phyloP scores from a whole-genome alignment of 2,329 filamentous ascomycete species.

The Diaporthe vexans region DNA sequence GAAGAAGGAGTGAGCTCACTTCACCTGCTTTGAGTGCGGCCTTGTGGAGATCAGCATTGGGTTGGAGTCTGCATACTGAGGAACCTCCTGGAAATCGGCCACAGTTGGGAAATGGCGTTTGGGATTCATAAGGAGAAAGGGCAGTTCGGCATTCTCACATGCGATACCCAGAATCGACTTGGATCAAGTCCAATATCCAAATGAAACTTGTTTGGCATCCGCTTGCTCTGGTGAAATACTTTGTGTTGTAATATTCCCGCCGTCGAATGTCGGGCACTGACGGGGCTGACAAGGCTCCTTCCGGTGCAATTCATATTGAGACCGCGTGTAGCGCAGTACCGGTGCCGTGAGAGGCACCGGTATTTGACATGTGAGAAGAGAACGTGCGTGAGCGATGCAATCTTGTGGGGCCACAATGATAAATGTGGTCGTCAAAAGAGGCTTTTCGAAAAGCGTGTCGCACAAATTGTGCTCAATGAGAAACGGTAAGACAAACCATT shows the following conservation, averaged over 20 bases:
- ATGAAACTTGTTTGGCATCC: not conserved
- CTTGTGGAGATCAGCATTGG: not conserved
- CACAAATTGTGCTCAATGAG: not conserved
- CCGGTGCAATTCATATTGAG: not conserved
- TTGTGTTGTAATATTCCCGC: not conserved
- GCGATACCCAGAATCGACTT: slow-evolving; percentile 35
- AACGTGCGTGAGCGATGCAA: not conserved
- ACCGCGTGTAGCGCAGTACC: not conserved
- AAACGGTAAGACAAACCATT: not conserved
- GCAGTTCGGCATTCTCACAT: slow-evolving; percentile 32
- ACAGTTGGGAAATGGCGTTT: slow-evolving; percentile 20
- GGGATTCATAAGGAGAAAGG: not conserved
- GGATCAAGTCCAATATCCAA: slow-evolving; percentile 8
- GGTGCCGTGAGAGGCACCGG: not conserved
- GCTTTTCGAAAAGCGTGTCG: not conserved
- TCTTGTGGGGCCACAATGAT: not conserved
- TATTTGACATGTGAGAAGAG: not conserved
- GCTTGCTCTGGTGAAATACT: not conserved
- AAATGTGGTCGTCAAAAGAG: not conserved
- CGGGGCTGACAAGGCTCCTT: not conserved
- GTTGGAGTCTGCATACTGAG: slow-evolving; percentile 11
- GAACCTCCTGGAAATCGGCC: slow-evolving; percentile 6
- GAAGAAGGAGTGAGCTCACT: slow-evolving; percentile 22
- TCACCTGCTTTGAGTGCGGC: not conserved
- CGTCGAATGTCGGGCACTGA: slow-evolving; percentile 1